These are phyloP conservation scores for Chimonanthus salicifolius DNA, from an alignment of 164 flowering plant species.

Conservation along the genomic window DNA sequence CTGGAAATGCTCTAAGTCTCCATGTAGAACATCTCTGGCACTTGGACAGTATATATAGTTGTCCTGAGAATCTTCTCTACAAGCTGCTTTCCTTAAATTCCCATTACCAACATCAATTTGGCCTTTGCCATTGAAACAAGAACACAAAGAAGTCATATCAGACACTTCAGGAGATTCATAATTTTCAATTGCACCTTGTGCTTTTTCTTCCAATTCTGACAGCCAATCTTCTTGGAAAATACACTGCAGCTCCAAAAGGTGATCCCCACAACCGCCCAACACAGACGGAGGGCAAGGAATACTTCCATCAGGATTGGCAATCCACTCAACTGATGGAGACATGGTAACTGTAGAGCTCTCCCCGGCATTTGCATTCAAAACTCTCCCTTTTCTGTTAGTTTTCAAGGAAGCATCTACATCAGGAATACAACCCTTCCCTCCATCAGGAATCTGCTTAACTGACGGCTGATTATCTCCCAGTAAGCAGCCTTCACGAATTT, in stretches of 20 bases:
- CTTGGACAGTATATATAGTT: slow-evolving; percentile 61
- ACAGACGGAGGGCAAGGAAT: slow-evolving; percentile 9
- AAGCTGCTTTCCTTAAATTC: slow-evolving; percentile 44
- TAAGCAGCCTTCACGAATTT: slow-evolving; percentile 8
- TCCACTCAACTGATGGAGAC: slow-evolving; percentile 1
- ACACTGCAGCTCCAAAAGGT: slow-evolving; percentile 2
- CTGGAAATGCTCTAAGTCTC: slow-evolving; percentile 67
- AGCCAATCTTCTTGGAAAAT: slow-evolving; percentile 15
- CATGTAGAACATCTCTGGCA: slow-evolving; percentile 40
- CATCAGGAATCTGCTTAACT: not conserved
- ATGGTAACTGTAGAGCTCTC: not conserved
- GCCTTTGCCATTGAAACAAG: slow-evolving; percentile 32
- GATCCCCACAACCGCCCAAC: slow-evolving; percentile 7
- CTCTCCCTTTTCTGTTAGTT: not conserved
- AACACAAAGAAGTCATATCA: slow-evolving; percentile 12
- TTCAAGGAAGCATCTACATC: not conserved
- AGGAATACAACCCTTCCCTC: slow-evolving; percentile 3
- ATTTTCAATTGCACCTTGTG: slow-evolving; percentile 29
- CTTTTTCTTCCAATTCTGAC: slow-evolving; percentile 34
- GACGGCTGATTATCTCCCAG: not conserved
- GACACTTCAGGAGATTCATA: slow-evolving; percentile 9
- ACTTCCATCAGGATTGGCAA: not conserved
- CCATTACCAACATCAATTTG: slow-evolving; percentile 10
- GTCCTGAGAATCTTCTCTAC: slow-evolving; percentile 49
- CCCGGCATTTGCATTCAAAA: not conserved